These are phyloP conservation scores for Daldinia grandis DNA, from an alignment of 495 filamentous ascomycete species.

Conservation along the genomic window DNA sequence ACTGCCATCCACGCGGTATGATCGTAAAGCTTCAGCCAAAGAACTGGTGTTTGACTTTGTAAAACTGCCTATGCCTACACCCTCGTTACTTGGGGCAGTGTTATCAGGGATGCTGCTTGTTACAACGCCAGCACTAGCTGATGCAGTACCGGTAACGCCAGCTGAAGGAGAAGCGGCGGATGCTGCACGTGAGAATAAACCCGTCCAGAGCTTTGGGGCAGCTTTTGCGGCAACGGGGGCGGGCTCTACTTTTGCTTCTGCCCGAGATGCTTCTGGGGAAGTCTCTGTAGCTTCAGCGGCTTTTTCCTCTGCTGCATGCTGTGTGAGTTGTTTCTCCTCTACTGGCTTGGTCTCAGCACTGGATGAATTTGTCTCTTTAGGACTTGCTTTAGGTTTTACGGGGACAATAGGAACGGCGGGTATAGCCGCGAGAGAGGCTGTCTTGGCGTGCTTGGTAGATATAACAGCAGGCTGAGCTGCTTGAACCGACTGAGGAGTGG, in stretches of 20 bases:
- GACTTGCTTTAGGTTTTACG: constrained; percentile 64
- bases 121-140: constrained; percentile 34
- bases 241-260: constrained; percentile 43
- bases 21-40: constrained; percentile 74
- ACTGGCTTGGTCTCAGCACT: constrained; percentile 31
- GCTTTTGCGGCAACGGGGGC: constrained; percentile 54
- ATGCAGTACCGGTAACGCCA: constrained; percentile 40
- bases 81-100: constrained; percentile 18
- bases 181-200: constrained; percentile 69
- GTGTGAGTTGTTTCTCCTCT: constrained; percentile 49
- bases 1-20: constrained; percentile 66
- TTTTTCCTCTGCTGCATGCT: constrained; percentile 44
- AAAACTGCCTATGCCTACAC: constrained; percentile 45
- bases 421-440: constrained; percentile 58
- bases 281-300: constrained; percentile 36
- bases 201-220: constrained; percentile 79
- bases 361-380: constrained; percentile 52
- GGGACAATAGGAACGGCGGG: constrained; percentile 76
- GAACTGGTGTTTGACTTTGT: constrained; percentile 68
- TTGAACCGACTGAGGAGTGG: constrained; percentile 71
- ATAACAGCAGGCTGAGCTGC: constrained; percentile 46
- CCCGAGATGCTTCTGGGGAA: constrained; percentile 27
- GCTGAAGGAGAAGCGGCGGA: constrained; percentile 40
- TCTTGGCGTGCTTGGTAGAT: constrained; percentile 51
- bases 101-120: constrained; percentile 15